These are phyloP conservation scores for Penicillium sp. DNA, from an alignment of 2,329 filamentous ascomycete species.

Conservation along the genomic window DNA sequence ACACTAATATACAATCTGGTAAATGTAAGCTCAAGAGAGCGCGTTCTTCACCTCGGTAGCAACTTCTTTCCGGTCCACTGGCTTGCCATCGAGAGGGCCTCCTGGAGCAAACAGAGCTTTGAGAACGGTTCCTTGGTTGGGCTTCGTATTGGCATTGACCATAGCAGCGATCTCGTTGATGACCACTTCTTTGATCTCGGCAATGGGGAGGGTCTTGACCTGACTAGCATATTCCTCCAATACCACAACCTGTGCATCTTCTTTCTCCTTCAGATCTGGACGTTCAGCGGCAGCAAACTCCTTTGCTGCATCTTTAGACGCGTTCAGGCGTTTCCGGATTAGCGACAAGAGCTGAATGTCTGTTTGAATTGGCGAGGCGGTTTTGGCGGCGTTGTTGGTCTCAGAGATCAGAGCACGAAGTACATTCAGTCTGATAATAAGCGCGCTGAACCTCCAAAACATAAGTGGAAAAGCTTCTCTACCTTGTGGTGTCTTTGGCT, in stretches of 20 bases:
- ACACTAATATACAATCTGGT: conserved; percentile 20
- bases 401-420: conserved; percentile 49
- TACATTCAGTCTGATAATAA: conserved; percentile 42
- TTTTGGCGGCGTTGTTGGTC: conserved; percentile 49
- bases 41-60: conserved; percentile 39
- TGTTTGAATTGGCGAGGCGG: conserved; percentile 43
- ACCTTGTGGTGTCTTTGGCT: conserved; percentile 48
- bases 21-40: conserved; percentile 21
- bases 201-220: conserved; percentile 40
- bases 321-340: conserved; percentile 43
- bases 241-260: conserved; percentile 43
- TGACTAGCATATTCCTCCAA: conserved; percentile 45
- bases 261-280: conserved; percentile 44
- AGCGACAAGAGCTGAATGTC: conserved; percentile 47
- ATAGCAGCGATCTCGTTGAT: conserved; percentile 33
- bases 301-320: conserved; percentile 37
- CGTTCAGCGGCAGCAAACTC: conserved; percentile 42
- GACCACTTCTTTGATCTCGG: conserved; percentile 41
- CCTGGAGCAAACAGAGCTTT: conserved; percentile 42
- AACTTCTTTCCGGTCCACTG: conserved; percentile 41
- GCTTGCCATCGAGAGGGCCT: conserved; percentile 44
- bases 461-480: not conserved
- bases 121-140: conserved; percentile 38
- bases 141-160: conserved; percentile 34
- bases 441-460: not conserved